Percentiles rank a stretch among this genome's conserved stretches.
Evolutionary conservation across 225 moss, liverwort and hornwort genomes (phyloP).

Genomic region (Sphagnum tenellum): DNA sequence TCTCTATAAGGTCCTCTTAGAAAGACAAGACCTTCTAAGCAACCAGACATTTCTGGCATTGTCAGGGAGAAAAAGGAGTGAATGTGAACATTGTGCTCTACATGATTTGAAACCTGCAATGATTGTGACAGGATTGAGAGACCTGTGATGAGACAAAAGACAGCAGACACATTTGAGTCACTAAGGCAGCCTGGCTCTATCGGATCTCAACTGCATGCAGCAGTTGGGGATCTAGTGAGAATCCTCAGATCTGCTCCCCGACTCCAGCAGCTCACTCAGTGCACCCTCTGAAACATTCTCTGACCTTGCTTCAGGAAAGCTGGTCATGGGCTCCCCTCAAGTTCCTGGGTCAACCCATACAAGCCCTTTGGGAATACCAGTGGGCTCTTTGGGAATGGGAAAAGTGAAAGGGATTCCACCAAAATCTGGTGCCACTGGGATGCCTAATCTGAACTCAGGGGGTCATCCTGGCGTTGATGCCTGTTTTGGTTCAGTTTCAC

Average conservation of each 20-base stretch:
- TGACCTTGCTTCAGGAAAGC: conserved; percentile 18
- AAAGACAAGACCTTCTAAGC: too few relatives aligned
- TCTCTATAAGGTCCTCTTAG: too few relatives aligned
- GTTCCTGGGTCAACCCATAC: too few relatives aligned
- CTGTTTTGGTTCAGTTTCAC: conserved; percentile 14
- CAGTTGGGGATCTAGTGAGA: conserved; percentile 84
- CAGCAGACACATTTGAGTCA: conserved; percentile 53
- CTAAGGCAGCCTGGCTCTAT: conserved; percentile 38
- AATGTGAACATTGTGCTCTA: too few relatives aligned
- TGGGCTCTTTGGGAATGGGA: conserved; percentile 26
- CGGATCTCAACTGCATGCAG: conserved; percentile 46
- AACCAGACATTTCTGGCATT: too few relatives aligned
- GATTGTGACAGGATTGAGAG: conserved; percentile 80
- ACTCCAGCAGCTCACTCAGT: conserved; percentile 59
- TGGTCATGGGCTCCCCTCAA: too few relatives aligned
- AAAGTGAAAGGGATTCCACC: conserved; percentile 54
- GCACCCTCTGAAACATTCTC: conserved; percentile 29
- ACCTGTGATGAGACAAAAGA: conserved; percentile 36
- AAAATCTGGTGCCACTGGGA: conserved; percentile 5
- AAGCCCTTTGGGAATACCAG: too few relatives aligned
- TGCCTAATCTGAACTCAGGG: conserved; percentile 15
- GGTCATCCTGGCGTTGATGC: conserved; percentile 18
- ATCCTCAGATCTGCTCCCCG: conserved; percentile 73
- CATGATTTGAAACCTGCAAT: too few relatives aligned
- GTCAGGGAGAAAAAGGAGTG: too few relatives aligned